phyloP scores from a whole-genome alignment of 225 moss, liverwort and hornwort species.

The Marchantia polymorpha region DNA sequence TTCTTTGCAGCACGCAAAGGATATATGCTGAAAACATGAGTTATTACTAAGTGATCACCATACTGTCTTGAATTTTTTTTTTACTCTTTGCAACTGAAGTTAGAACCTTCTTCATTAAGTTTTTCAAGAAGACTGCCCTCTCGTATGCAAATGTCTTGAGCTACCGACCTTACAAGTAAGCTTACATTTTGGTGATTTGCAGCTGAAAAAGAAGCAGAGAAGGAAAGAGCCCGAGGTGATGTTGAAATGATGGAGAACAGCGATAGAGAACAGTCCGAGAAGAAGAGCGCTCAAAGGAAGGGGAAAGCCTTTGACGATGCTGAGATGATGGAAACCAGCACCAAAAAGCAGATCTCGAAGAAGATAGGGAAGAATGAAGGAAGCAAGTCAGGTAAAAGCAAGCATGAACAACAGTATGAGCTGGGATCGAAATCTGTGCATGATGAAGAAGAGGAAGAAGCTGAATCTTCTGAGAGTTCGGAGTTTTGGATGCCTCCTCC shows the following conservation, averaged over 20 bases:
- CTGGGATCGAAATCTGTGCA: constrained; percentile 4
- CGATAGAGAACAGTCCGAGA: constrained; percentile 12
- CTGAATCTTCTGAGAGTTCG: constrained; percentile 24
- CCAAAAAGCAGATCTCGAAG: constrained; percentile 20
- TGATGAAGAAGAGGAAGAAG: constrained; percentile 24
- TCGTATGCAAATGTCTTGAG: background rate
- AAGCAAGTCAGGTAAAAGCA: background rate
- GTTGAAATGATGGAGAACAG: constrained; percentile 37
- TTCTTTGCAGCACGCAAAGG: no score
- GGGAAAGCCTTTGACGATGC: background rate
- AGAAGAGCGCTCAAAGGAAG: background rate
- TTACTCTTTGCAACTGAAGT: no score
- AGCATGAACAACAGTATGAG: background rate
- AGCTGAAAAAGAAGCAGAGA: constrained; percentile 48
- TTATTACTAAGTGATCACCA: no score
- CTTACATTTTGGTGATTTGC: background rate
- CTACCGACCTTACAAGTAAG: background rate
- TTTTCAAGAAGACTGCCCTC: background rate
- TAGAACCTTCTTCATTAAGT: background rate
- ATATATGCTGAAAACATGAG: no score
- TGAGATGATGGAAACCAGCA: constrained; percentile 20
- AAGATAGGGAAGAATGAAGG: constrained; percentile 9
- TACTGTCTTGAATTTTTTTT: no score
- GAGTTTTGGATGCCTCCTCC: constrained; percentile 54
- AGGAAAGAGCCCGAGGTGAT: constrained; percentile 29